Base-by-base conservation (phyloP, 2,329 filamentous ascomycete genomes). In the Aspergillus sp. region DNA sequence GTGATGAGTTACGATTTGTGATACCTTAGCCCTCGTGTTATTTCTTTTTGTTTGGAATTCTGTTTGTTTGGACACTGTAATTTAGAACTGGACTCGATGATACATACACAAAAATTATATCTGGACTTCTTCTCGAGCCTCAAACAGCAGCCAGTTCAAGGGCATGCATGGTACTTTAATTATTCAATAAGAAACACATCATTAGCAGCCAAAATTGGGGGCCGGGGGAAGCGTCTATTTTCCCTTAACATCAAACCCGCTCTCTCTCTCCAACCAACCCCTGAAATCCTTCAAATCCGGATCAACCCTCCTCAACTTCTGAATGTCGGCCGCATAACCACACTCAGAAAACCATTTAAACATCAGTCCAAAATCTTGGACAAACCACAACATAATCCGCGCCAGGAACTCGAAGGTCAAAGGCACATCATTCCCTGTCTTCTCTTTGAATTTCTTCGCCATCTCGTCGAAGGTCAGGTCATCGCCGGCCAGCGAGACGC, bases 401-500 rank as follows among this genome's bases (percentile, higher is more conserved):
- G 63, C 66, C 7, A 78, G 49, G 19, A 73, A 57, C 3, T 61
- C 54, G 46, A 69, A 78, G 1, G 65, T 63, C 7, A 55, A 61
- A 0, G 73, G 73, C 10, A 74, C 60, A 3, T 66, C 59, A 32
- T 64, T 57, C 0, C 75, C 76, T 3, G 71, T 73, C 29, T 65
- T 68, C 26, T 68, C 58, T 60, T 73, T 65, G 55, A 77, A 79
- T 12, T 69, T 66, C 26, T 62, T 59, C 29, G 60, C 66, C 46
- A 75, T 68, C 48, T 76, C 63, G 0, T 66, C 64, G 46, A 72
- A 72, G 0, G 70, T 74, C 32, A 79, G 56, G 42, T 77, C 73
- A 52, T 78, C 76, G 2, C 77, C 76, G 0, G 76, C 77, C 19
- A 80, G 57, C 4, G 72, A 71, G 35, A 78, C 65, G 4, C 66